Evolutionary conservation across 805 yeast genomes (phyloP).

Genomic region (Candida glaebosa): DNA sequence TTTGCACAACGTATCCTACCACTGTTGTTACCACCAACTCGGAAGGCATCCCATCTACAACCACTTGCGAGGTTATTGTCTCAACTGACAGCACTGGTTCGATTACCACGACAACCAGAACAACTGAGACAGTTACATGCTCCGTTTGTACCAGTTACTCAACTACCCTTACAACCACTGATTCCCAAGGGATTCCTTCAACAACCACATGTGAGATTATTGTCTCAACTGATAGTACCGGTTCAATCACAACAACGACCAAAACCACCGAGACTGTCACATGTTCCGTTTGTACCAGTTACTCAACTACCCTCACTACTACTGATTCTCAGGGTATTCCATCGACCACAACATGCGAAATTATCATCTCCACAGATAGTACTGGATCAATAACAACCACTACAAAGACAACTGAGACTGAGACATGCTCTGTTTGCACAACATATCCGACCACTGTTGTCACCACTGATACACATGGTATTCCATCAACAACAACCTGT

Average conservation of each 20-base stretch:
- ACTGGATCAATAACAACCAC: slow-evolving; percentile 5
- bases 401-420: slow-evolving; percentile 1
- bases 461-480: slow-evolving; percentile 9
- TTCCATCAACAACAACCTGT: slow-evolving; percentile 9
- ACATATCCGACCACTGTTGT: slow-evolving; percentile 11
- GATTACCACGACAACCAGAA: slow-evolving; percentile 1
- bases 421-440: slow-evolving; percentile 8
- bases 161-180: slow-evolving; percentile 11
- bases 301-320: slow-evolving; percentile 11
- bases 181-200: slow-evolving; percentile 5
- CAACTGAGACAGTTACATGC: no score
- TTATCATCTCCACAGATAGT: slow-evolving; percentile 12
- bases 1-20: no score
- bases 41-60: slow-evolving; percentile 13
- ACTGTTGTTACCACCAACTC: slow-evolving; percentile 11
- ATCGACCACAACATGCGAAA: slow-evolving; percentile 11
- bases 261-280: slow-evolving; percentile 1
- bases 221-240: slow-evolving; percentile 12
- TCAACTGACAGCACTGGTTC: slow-evolving; percentile 11
- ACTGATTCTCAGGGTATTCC: slow-evolving; percentile 8
- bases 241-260: slow-evolving; percentile 3
- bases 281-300: slow-evolving; percentile 10
- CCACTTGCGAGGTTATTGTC: slow-evolving; percentile 13
- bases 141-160: slow-evolving; percentile 11
- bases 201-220: slow-evolving; percentile 13